Base-by-base conservation (phyloP, 345 rosid genomes). In the Fremontodendron californicum region DNA sequence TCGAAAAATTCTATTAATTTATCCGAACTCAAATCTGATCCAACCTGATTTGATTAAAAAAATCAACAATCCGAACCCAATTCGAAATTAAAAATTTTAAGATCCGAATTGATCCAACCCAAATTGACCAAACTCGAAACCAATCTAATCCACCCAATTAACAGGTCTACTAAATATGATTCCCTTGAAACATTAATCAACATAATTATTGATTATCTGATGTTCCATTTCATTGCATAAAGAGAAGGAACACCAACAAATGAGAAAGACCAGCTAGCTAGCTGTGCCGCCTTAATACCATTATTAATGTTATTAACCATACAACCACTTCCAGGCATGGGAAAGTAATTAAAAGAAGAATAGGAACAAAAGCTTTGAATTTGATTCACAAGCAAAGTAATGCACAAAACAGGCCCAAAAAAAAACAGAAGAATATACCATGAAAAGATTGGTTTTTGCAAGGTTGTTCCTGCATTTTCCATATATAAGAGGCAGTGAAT, bases 381-480 rank as follows among this genome's bases (percentile, higher is more conserved):
- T 73, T 27, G 72, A 68, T 75, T 82, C 82, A 63, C 78, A 72
- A 33, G 16, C 76, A 37, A 35, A 40, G 19, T 19, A 68, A 37
- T 23, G 77, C 46, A 39, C 9, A 51, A 21, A 23, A 9, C 12
- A 3, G 18, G 18, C 12, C 73, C 15, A 40, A 61, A 5, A 29
- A 70, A 9, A 13, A 27, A 29, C 37, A 54, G 43, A 46, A 45
- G 75, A 66, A 79, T 7, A 74, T 25, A 35, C 18, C 40, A 48
- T 46, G 45, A 18, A 40, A 49, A 66, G 31, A 42, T 6, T 39
- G 45, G 11, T 46, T 77, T 55, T 29, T 2, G 4, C 72, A 48
- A 23, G 64, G 51, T 27, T 33, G 71, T 77, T 78, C 74, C 64
- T 60, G 79, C 83, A 77, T 46, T 71, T 35, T 64, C 45, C 69